Percentiles rank a stretch among this genome's conserved stretches.
These are phyloP conservation scores for Mortierella sp. DNA, from an alignment of 371 early-diverging fungal genomes.

Conservation along the genomic window DNA sequence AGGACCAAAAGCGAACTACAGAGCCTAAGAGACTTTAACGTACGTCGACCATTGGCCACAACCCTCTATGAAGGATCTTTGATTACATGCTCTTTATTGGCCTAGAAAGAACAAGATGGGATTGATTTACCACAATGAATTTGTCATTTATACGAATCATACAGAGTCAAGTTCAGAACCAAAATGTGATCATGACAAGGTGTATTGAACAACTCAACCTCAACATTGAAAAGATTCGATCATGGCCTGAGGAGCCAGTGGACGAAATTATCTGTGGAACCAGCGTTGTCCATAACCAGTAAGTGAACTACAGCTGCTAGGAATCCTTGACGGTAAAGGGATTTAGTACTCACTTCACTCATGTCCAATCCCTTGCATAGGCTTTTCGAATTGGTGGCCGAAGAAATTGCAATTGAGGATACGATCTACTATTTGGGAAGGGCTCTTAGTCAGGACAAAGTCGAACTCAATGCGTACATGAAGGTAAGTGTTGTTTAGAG, in stretches of 20 bases:
- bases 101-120: background rate
- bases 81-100: background rate
- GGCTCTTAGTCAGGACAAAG: conserved; percentile 77
- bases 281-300: conserved; percentile 84
- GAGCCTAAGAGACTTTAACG: conserved; percentile 62
- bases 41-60: conserved; percentile 28
- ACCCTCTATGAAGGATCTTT: background rate
- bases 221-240: conserved; percentile 59
- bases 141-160: background rate
- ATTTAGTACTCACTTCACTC: background rate
- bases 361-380: conserved; percentile 48
- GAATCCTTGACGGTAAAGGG: background rate
- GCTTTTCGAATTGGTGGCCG: conserved; percentile 86
- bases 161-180: conserved; percentile 36
- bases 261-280: conserved; percentile 77
- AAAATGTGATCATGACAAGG: conserved; percentile 33
- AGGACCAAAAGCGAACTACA: conserved; percentile 74
- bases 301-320: conserved; percentile 22
- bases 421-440: conserved; percentile 85
- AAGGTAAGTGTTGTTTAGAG: conserved; percentile 67
- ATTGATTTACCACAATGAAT: background rate
- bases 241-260: conserved; percentile 71
- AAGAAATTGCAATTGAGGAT: conserved; percentile 92
- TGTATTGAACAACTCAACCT: conserved; percentile 34
- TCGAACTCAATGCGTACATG: conserved; percentile 76